Evolutionary conservation across 1,284 basidiomycete species (phyloP), one percentile per base, ranked within the genome.

Genomic region (Veloboletus limbatus): DNA sequence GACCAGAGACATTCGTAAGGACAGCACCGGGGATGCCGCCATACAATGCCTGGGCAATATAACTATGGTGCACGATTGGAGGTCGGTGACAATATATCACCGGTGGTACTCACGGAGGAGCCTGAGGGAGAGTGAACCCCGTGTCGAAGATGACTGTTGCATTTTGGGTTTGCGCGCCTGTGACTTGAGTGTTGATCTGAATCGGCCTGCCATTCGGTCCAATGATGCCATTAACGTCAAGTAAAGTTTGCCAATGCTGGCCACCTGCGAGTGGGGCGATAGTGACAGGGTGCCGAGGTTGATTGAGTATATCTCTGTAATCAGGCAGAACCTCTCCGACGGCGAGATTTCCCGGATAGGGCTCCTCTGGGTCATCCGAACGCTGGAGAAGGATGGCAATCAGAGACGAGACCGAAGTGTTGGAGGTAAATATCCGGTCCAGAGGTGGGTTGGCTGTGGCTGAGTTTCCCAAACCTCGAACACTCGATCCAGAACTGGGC

Each of bases 111-210:
- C 59, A 81, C 79, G 67, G 58, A 36, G 81, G 73, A 28, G 85
- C 72, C 59, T 85, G 83, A 16, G 82, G 77, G n/a, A 85, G 65
- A 2, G 79, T 76, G 60, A 83, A 87, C 0, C 85, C 85, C 3
- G 80, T 78, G 56, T 87, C 84, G 43, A 88, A 69, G n/a, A 86
- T 69, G 16, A 75, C 78, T 2, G 76, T 78, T 8, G 77, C 63
- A 54, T 76, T 75, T 16, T 69, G 66, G 27, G 66, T 67, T 44
- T 73, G 69, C 14, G 57, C 51, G 24, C 70, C 58, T 35, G 70
- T 63, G 3, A 81, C 78, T 17, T 61, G 61, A 1, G 75, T 72
- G 8, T 58, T 67, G 35, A 77, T 60, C 7, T 68, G 54, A 26
- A 86, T 77, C 11, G 69, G 53, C 33, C 70, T 43, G 18, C 77